Evolutionary conservation across 2,329 filamentous ascomycete genomes (phyloP).

Genomic region (Incumbomyces lentus): DNA sequence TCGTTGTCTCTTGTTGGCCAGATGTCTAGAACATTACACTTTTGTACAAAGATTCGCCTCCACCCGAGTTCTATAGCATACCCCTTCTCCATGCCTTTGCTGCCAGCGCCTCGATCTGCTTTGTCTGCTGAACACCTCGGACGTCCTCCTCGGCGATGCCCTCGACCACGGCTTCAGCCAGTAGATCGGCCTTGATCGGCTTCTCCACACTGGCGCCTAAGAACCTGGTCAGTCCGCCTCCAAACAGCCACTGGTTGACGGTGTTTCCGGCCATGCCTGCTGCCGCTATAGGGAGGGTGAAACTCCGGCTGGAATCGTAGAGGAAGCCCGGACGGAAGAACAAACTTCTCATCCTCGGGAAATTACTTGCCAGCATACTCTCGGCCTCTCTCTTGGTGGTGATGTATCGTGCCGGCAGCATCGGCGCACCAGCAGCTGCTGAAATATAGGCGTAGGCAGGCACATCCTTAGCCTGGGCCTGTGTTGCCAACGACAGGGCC

Average conservation of each 20-base stretch:
- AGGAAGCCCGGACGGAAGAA: conserved; percentile 82
- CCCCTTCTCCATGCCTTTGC: conserved; percentile 76
- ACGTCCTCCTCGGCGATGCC: conserved; percentile 64
- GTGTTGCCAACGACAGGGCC: conserved; percentile 72
- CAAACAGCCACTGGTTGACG: conserved; percentile 61
- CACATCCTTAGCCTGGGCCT: conserved; percentile 55
- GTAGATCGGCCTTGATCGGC: conserved; percentile 75
- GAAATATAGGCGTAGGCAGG: conserved; percentile 77
- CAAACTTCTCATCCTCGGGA: conserved; percentile 65
- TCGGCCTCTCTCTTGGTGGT: conserved; percentile 88
- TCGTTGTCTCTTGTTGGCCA: too few relatives aligned
- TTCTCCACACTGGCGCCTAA: conserved; percentile 77
- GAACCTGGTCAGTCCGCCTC: conserved; percentile 62
- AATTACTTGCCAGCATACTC: conserved; percentile 57
- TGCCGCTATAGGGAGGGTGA: conserved; percentile 78
- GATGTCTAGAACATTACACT: background rate
- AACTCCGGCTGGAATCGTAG: conserved; percentile 70
- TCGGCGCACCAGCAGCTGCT: conserved; percentile 72
- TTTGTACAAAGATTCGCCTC: background rate
- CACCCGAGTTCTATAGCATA: conserved; percentile 57
- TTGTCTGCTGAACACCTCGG: conserved; percentile 65
- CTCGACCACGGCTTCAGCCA: conserved; percentile 84
- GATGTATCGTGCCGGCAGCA: conserved; percentile 78
- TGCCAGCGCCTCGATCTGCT: conserved; percentile 71
- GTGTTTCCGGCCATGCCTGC: conserved; percentile 63